These are phyloP conservation scores for Picochlorum sp. DNA, from an alignment of 139 green algal genomes.

Conservation along the genomic window DNA sequence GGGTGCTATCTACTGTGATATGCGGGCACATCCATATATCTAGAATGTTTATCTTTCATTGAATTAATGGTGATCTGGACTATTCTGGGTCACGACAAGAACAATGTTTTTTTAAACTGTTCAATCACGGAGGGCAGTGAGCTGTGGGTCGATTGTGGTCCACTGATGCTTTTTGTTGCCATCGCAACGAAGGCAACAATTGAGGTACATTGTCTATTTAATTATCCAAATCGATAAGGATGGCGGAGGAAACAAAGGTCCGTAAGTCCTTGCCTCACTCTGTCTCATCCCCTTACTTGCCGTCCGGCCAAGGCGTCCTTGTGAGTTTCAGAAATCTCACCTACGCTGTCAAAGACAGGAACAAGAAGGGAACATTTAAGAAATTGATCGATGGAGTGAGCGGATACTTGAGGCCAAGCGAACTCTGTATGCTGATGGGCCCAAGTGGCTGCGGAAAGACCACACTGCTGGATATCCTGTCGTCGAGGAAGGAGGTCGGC, in stretches of 20 bases:
- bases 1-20: too few species aligned
- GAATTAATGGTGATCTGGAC: too few species aligned
- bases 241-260: background rate
- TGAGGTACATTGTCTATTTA: too few species aligned
- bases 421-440: constrained; percentile 60
- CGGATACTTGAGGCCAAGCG: constrained; percentile 47
- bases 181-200: too few species aligned
- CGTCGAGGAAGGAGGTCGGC: constrained; percentile 53
- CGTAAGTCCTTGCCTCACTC: background rate
- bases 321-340: constrained; percentile 32
- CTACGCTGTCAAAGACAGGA: constrained; percentile 51
- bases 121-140: background rate
- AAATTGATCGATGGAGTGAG: constrained; percentile 48
- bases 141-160: background rate
- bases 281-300: background rate
- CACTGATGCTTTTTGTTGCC: background rate
- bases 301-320: background rate
- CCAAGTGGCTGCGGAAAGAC: constrained; percentile 26
- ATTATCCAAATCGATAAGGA: background rate
- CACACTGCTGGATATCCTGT: constrained; percentile 41
- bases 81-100: too few species aligned
- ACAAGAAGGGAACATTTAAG: constrained; percentile 25
- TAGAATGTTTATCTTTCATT: too few species aligned
- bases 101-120: background rate
- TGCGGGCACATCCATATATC: too few species aligned